Evolutionary conservation across 176 grass and related monocot species (phyloP), one percentile per base, ranked within the genome.

Genomic region (Rhynchospora breviuscula): DNA sequence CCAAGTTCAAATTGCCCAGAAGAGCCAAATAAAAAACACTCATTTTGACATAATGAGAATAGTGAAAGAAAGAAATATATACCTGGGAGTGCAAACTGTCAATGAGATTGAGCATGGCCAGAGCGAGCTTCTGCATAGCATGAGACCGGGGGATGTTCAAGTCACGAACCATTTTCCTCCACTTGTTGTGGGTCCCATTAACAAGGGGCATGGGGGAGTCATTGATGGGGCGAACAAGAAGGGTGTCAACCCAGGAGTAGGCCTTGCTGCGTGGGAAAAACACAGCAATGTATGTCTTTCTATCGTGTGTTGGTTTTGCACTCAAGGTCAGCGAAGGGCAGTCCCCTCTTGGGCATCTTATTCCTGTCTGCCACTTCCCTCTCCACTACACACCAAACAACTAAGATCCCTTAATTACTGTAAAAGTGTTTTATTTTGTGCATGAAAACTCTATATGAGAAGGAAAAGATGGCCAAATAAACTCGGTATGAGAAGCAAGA

Each of bases 361-460:
- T 99, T 81, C 93, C 93, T 81, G 91, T 92, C 93, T 95, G 96
- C 96, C 96, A 99, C 85, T 99, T 95, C 61, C 93, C 96, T 85
- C 96, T 95, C 96, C 96, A 95, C 96, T 99, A 82, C 78, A 89
- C 76, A 87, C 74, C 93, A 82, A 85, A 70, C 23, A 75, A 80
- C 64, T 66, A 78, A 54, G 40, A 8, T 83, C 67, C 67, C 26
- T 80, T 60, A n/a, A 40, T 63, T 4, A 49, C 43, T 33, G 21
- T 75, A 63, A 70, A 6, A 61, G 48, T 22, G 59, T 40, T 84
- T 57, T 47, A 52, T 84, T 83, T 88, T 86, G 72, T 74, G 25
- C 83, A 40, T 40, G 35, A 40, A 77, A 89, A 22, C 26, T 46
- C 8, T 63, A 56, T 63, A 56, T 63, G 56, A 13, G 60, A 44